Evolutionary conservation across 306 rosid species (phyloP).

Genomic region (Sicyos baderoa): DNA sequence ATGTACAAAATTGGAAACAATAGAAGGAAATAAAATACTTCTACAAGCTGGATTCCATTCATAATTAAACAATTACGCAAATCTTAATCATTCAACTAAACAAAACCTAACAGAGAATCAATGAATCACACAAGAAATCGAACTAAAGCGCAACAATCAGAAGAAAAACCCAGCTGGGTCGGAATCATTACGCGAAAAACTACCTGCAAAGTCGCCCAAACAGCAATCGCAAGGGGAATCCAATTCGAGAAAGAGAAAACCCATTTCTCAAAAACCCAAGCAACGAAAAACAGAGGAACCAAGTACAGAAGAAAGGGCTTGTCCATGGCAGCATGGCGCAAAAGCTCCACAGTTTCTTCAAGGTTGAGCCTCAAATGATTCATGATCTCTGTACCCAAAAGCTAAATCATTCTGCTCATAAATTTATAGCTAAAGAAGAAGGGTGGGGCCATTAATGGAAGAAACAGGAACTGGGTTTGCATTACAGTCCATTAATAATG

Average conservation of each 20-base stretch:
- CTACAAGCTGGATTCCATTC: background rate
- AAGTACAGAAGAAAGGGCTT: conserved; percentile 49
- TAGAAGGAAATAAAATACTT: background rate
- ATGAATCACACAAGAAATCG: background rate
- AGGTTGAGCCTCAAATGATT: conserved; percentile 27
- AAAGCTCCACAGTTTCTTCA: conserved; percentile 47
- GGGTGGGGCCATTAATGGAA: background rate
- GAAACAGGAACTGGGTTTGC: background rate
- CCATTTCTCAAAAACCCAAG: conserved; percentile 85
- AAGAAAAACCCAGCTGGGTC: background rate
- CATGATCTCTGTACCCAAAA: conserved; percentile 23
- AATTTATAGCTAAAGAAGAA: background rate
- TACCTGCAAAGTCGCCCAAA: conserved; percentile 87
- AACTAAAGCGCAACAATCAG: background rate
- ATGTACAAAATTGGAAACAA: background rate
- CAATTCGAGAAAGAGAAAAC: conserved; percentile 69
- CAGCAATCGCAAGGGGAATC: conserved; percentile 69
- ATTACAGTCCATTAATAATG: conserved; percentile 3
- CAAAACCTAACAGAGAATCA: background rate
- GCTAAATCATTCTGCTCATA: conserved; percentile 7
- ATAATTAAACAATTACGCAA: too few species aligned
- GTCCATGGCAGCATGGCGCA: conserved; percentile 37
- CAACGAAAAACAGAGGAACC: conserved; percentile 56
- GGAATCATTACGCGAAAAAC: background rate
- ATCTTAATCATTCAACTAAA: background rate